Percentiles rank a stretch among this genome's conserved stretches.
phyloP scores from a whole-genome alignment of 805 yeast species.

The Teunomyces lycoperdinae region DNA sequence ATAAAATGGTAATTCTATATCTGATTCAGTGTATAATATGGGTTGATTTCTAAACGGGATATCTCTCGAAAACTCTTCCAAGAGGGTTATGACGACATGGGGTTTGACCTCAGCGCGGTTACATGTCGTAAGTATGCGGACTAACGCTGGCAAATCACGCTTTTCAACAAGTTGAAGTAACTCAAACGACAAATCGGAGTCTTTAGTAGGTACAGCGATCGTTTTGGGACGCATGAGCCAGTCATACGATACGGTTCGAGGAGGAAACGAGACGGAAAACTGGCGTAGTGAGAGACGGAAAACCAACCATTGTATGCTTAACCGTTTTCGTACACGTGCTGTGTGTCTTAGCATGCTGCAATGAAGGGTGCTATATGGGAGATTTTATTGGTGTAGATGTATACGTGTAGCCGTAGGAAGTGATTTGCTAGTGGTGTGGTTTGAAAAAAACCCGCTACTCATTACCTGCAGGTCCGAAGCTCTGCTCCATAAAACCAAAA shows the following conservation, averaged over 20 bases:
- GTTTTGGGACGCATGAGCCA: conserved; percentile 2
- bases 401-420: neutral
- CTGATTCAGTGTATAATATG: conserved; percentile 5
- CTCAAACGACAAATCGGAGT: neutral
- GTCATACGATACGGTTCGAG: neutral
- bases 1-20: conserved; percentile 6
- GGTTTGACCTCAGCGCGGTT: conserved; percentile 2
- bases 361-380: neutral
- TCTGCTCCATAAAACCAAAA: no score
- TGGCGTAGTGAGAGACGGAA: neutral
- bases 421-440: neutral
- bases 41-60: neutral
- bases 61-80: conserved; percentile 4
- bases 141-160: conserved; percentile 1
- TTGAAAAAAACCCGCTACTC: neutral
- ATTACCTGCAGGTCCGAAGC: neutral
- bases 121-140: neutral
- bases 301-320: neutral
- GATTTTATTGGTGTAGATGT: neutral
- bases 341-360: neutral
- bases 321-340: neutral
- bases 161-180: neutral
- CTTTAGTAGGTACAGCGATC: neutral
- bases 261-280: neutral
- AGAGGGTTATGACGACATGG: conserved; percentile 1